phyloP scores from a whole-genome alignment of 805 yeast species.

The Ogataea parapolymorpha region DNA sequence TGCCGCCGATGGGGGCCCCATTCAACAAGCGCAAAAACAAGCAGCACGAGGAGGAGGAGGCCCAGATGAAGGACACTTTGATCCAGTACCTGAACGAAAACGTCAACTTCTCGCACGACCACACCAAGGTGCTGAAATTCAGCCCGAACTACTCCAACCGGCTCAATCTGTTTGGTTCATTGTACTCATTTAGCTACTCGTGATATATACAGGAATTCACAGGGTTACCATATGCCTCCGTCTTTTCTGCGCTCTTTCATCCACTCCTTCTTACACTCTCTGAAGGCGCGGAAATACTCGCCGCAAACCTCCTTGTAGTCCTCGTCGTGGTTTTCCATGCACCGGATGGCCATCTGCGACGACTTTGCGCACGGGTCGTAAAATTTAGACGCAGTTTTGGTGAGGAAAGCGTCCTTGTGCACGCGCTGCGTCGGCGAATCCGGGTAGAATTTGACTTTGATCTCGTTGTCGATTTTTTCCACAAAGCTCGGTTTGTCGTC shows the following conservation, averaged over 20 bases:
- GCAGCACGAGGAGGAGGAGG: constrained; percentile 14
- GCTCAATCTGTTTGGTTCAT: constrained; percentile 20
- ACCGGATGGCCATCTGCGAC: constrained; percentile 79
- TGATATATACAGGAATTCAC: constrained; percentile 8
- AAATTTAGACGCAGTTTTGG: constrained; percentile 77
- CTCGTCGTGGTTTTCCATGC: constrained; percentile 75
- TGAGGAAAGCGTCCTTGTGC: constrained; percentile 65
- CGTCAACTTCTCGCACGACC: constrained; percentile 22
- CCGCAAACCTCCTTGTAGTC: constrained; percentile 62
- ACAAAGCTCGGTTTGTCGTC: constrained; percentile 44
- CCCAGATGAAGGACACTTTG: constrained; percentile 19
- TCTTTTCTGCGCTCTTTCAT: constrained; percentile 34
- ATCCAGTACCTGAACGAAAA: constrained; percentile 24
- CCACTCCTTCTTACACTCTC: constrained; percentile 88
- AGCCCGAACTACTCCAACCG: constrained; percentile 19
- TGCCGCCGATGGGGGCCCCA: constrained; percentile 8
- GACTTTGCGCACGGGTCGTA: constrained; percentile 94
- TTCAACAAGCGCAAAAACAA: constrained; percentile 15
- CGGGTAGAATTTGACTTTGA: constrained; percentile 69
- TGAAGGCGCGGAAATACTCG: constrained; percentile 87
- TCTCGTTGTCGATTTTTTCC: constrained; percentile 42
- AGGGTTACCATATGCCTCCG: constrained; percentile 32
- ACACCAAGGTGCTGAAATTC: constrained; percentile 21
- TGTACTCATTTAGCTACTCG: constrained; percentile 24
- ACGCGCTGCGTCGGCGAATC: constrained; percentile 76